Evolutionary conservation across 140 eudicot species (phyloP).

Genomic region (Stevia rebaudiana): DNA sequence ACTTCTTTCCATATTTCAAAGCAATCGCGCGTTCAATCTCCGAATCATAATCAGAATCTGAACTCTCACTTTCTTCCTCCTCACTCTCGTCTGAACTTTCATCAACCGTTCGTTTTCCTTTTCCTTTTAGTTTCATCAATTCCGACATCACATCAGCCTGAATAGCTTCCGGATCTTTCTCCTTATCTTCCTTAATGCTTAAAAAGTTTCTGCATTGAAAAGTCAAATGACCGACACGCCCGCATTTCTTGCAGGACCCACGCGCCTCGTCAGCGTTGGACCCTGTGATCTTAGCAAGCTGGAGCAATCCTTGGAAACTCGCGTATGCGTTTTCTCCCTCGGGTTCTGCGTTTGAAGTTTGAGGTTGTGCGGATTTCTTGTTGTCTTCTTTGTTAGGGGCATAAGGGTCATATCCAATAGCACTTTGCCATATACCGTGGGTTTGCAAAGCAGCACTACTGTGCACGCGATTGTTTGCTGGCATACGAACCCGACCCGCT

Average conservation of each 20-base stretch:
- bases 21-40: slow-evolving; percentile 80
- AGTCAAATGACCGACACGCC: slow-evolving; percentile 88
- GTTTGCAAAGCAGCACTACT: slow-evolving; percentile 94
- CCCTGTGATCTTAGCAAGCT: slow-evolving; percentile 66
- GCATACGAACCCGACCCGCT: slow-evolving; percentile 99
- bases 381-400: slow-evolving; percentile 76
- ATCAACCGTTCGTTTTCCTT: slow-evolving; percentile 28
- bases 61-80: slow-evolving; percentile 80
- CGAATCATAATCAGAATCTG: slow-evolving; percentile 80
- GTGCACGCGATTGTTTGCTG: slow-evolving; percentile 94
- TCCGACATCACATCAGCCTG: slow-evolving; percentile 69
- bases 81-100: slow-evolving; percentile 51
- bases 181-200: slow-evolving; percentile 68
- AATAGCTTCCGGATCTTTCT: slow-evolving; percentile 58
- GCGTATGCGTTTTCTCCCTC: slow-evolving; percentile 81
- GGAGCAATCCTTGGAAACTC: slow-evolving; percentile 77
- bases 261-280: slow-evolving; percentile 78
- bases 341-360: slow-evolving; percentile 47
- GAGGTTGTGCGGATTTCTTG: slow-evolving; percentile 44
- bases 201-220: slow-evolving; percentile 81
- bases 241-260: slow-evolving; percentile 94
- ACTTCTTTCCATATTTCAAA: slow-evolving; percentile 43
- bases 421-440: slow-evolving; percentile 97
- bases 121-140: slow-evolving; percentile 69
- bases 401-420: slow-evolving; percentile 87